Evolutionary conservation across 495 filamentous ascomycete genomes (phyloP).

Genomic region (Parathielavia hyrcaniae): DNA sequence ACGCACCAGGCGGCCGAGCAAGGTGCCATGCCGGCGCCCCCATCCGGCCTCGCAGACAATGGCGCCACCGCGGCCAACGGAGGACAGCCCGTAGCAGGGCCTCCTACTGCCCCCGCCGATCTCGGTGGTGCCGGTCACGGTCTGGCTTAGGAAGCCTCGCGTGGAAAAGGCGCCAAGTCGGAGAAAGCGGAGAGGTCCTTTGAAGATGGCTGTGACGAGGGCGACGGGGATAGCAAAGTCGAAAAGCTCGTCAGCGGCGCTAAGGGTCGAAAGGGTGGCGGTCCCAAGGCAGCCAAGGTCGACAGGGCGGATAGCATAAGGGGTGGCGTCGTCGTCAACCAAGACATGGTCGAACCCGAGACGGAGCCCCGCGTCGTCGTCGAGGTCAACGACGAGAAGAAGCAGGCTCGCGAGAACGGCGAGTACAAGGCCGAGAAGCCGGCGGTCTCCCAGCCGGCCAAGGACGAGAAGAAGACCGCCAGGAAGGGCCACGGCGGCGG

Average conservation of each 20-base stretch:
- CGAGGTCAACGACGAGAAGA: too few relatives aligned
- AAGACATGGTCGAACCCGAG: not conserved
- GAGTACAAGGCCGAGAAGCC: too few relatives aligned
- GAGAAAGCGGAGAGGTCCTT: not conserved
- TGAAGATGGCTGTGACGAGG: not conserved
- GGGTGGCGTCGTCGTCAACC: too few relatives aligned
- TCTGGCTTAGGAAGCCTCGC: not conserved
- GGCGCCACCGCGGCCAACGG: not conserved
- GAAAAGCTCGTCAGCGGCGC: too few relatives aligned
- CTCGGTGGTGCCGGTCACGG: not conserved
- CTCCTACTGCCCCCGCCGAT: not conserved
- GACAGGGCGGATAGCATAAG: too few relatives aligned
- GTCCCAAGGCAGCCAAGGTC: not conserved
- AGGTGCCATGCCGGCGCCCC: not conserved
- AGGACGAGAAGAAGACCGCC: too few relatives aligned
- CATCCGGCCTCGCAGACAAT: not conserved
- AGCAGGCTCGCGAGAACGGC: too few relatives aligned
- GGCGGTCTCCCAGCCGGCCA: too few relatives aligned
- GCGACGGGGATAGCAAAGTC: not conserved
- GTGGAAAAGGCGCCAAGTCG: not conserved
- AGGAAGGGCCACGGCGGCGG: not conserved
- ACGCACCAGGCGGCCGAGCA: not conserved
- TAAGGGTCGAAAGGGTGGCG: not conserved
- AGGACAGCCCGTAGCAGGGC: not conserved
- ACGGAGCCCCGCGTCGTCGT: too few relatives aligned